Evolutionary conservation across 495 filamentous ascomycete genomes (phyloP).

Genomic region (Hypoxylon fragiforme): DNA sequence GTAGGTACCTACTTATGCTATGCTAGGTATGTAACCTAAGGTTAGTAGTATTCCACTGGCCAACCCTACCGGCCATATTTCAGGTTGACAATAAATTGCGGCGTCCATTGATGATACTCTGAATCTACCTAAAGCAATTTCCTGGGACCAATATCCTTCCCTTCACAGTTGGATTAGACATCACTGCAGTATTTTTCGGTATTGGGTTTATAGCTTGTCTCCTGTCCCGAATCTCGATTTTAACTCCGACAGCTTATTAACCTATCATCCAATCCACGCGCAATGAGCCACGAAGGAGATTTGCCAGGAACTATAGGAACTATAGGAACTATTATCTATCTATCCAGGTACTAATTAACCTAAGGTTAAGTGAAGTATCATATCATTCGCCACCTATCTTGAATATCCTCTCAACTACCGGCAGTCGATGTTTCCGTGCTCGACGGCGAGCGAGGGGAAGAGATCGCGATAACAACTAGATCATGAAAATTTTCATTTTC

Average conservation of each 20-base stretch:
- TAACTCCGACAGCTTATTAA: slow-evolving; percentile 25
- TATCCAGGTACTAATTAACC: no score
- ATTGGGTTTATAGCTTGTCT: slow-evolving; percentile 10
- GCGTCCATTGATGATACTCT: slow-evolving; percentile 16
- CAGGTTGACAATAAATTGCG: neutral
- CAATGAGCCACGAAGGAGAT: slow-evolving; percentile 21
- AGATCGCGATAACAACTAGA: slow-evolving; percentile 17
- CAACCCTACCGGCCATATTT: slow-evolving; percentile 1
- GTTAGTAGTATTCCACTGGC: no score
- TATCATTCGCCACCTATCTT: slow-evolving; percentile 17
- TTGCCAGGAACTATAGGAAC: slow-evolving; percentile 24
- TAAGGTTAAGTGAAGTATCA: slow-evolving; percentile 6
- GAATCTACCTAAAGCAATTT: slow-evolving; percentile 24
- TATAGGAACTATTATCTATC: no score
- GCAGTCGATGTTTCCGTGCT: slow-evolving; percentile 8
- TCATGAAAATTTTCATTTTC: slow-evolving; percentile 14
- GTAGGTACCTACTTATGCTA: neutral
- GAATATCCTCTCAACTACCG: slow-evolving; percentile 22
- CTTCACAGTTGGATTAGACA: slow-evolving; percentile 20
- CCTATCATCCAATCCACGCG: slow-evolving; percentile 33
- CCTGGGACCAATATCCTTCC: slow-evolving; percentile 5
- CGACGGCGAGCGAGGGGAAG: neutral
- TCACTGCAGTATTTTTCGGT: slow-evolving; percentile 19
- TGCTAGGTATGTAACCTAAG: no score
- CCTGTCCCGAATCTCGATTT: slow-evolving; percentile 13